Base-by-base conservation (phyloP, 2,329 filamentous ascomycete genomes). In the Aotearoamyces nothofagi region DNA sequence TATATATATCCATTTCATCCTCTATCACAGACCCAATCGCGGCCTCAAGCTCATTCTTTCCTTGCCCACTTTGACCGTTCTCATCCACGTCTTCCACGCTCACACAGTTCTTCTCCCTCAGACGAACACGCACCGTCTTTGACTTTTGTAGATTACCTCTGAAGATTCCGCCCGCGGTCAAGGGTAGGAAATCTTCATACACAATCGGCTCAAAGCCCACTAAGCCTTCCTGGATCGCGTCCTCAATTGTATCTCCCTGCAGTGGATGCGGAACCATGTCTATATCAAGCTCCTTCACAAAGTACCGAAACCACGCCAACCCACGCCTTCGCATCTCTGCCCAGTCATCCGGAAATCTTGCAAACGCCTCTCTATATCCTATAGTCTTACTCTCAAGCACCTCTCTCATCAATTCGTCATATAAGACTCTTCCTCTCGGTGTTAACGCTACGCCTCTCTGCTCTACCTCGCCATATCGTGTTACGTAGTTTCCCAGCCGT, bases 181-280 rank as follows among this genome's bases (percentile, higher is more conserved):
- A 42, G 0, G 63, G 63, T 4, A 68, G 44, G 26, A 67, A 68
- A 30, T 67, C 63, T 33, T 68, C 63, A 32, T 68, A 68, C 0
- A 56, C 63, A 11, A 67, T 53, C 2, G 63, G 58, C 3, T 52
- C 40, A 4, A 47, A 50, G 22, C 49, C 39, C 0, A 66, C 20
- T 3, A 50, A 15, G 0, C 51, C 50, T 0, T 44, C 27, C 2
- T 39, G 30, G 2, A 63, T 28, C 1, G 62, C 45, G 1, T 42
- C 25, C 2, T 52, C 42, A 1, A 58, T 12, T n/a, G 17, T 7
- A n/a, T 15, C 9, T 15, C n/a, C 10, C 3, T 16, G 7, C 3
- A 17, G 7, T n/a, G 2, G 16, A n/a, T n/a, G 24, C 9, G 32
- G 26, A 2, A 32, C 22, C 5, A 34, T 15, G 4, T 33, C 10